Evolutionary conservation across 495 filamentous ascomycete genomes (phyloP).

Genomic region (Venustampulla echinocandica): DNA sequence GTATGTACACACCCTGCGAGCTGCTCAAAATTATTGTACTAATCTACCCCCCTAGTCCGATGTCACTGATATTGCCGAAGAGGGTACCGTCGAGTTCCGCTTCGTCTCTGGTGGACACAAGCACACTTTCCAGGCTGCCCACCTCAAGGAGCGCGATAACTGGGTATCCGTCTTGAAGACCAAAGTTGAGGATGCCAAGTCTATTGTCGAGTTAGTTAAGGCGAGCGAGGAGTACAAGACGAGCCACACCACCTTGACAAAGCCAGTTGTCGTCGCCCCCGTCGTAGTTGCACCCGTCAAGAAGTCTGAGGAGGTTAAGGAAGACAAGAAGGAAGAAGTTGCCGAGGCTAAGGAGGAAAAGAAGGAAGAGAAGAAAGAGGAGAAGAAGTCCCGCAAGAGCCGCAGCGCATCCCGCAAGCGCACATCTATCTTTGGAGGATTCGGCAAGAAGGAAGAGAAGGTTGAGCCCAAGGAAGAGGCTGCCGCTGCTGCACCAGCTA

Average conservation of each 20-base stretch:
- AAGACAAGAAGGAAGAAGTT: constrained; percentile 35
- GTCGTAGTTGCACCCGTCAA: constrained; percentile 35
- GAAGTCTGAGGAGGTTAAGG: constrained; percentile 30
- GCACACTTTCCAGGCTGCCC: constrained; percentile 78
- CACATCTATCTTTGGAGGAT: constrained; percentile 70
- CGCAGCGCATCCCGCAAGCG: constrained; percentile 87
- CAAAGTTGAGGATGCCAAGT: constrained; percentile 72
- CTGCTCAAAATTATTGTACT: no score
- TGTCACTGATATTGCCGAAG: constrained; percentile 65
- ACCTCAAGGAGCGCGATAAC: constrained; percentile 70
- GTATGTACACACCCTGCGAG: no score
- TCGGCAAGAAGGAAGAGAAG: constrained; percentile 59
- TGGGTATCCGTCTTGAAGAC: constrained; percentile 75
- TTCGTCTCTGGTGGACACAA: constrained; percentile 80
- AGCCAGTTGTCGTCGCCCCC: constrained; percentile 40
- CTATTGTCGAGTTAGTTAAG: constrained; percentile 55
- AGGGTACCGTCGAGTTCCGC: constrained; percentile 68
- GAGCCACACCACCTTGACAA: constrained; percentile 59
- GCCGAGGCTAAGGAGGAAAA: constrained; percentile 35
- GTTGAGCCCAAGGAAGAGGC: constrained; percentile 37
- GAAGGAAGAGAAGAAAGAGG: constrained; percentile 39
- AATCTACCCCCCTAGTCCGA: constrained; percentile 47
- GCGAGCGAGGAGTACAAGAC: constrained; percentile 73
- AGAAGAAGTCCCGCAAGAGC: constrained; percentile 40
- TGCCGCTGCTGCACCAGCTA: constrained; percentile 25